A percentile compares a stretch with the other conserved stretches of the same genome.
Evolutionary conservation across 352 stramenopile species (phyloP).

Genomic region (Globisporangium camurandrum): DNA sequence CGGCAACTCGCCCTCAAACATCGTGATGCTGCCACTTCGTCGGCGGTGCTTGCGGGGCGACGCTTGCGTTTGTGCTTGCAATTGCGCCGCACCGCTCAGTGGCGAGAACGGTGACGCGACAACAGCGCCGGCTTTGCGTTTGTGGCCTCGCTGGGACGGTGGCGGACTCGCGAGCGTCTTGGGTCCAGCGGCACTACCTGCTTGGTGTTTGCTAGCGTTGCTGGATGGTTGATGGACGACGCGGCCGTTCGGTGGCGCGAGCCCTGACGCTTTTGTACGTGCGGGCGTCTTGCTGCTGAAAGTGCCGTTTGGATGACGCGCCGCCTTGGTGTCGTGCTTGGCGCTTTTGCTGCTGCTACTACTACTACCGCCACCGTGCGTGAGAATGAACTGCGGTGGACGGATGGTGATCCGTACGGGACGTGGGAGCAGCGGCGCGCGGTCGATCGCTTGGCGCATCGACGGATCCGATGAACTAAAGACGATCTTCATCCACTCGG

Average conservation of each 20-base stretch:
- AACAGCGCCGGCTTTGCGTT: conserved; percentile 8
- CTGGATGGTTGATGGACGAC: neutral
- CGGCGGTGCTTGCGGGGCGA: conserved; percentile 29
- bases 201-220: neutral
- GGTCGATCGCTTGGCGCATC: conserved; percentile 16
- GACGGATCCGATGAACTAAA: conserved; percentile 34
- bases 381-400: conserved; percentile 33
- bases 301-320: too few species aligned
- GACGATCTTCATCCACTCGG: conserved; percentile 80
- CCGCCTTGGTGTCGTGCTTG: conserved; percentile 3
- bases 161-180: neutral
- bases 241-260: too few species aligned
- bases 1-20: conserved; percentile 10
- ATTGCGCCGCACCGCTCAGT: conserved; percentile 4
- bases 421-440: conserved; percentile 34
- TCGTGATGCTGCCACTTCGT: conserved; percentile 19
- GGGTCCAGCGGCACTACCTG: neutral
- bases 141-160: conserved; percentile 1
- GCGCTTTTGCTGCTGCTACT: conserved; percentile 10
- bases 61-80: too few species aligned
- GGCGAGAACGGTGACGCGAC: conserved; percentile 1
- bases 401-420: conserved; percentile 58
- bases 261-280: too few species aligned
- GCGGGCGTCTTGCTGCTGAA: too few species aligned
- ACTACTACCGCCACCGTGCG: conserved; percentile 5